These are phyloP conservation scores for Echeveria elegans DNA, from an alignment of 164 flowering plant species.

Conservation along the genomic window DNA sequence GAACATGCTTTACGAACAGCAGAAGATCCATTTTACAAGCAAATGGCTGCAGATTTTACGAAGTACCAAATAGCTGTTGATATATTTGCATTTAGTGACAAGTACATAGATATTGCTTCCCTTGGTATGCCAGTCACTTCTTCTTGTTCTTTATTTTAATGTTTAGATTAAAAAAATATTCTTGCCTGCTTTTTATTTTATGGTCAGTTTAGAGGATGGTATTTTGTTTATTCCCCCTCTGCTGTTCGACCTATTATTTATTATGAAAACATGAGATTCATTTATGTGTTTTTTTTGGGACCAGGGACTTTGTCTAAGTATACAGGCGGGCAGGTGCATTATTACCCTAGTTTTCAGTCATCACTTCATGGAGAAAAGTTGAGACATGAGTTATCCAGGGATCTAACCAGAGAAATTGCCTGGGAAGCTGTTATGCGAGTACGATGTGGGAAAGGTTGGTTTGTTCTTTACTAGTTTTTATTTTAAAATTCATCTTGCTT, in stretches of 20 bases:
- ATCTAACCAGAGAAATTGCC: conserved; percentile 93
- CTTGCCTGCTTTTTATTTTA: not conserved
- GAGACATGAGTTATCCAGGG: conserved; percentile 74
- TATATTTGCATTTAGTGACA: conserved; percentile 87
- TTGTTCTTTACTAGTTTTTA: not conserved
- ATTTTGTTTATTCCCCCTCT: not conserved
- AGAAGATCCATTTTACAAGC: conserved; percentile 93
- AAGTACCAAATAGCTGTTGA: conserved; percentile 81
- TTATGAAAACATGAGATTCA: not conserved
- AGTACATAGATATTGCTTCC: conserved; percentile 91
- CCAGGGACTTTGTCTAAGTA: conserved; percentile 89
- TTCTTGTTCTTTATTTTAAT: not conserved
- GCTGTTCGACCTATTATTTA: not conserved
- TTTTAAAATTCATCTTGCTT: not conserved
- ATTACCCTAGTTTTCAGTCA: conserved; percentile 72
- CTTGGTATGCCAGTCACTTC: conserved; percentile 38
- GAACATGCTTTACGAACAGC: conserved; percentile 67
- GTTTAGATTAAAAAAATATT: not conserved
- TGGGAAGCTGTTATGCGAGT: conserved; percentile 99
- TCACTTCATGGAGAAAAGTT: conserved; percentile 58
- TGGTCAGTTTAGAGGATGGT: not conserved
- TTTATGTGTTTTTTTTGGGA: not conserved
- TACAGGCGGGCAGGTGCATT: conserved; percentile 91
- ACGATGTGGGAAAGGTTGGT: conserved; percentile 92
- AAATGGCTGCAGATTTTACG: conserved; percentile 95